Conservation (phyloP, 164 flowering plant species). For the Brasenia schreberi region DNA sequence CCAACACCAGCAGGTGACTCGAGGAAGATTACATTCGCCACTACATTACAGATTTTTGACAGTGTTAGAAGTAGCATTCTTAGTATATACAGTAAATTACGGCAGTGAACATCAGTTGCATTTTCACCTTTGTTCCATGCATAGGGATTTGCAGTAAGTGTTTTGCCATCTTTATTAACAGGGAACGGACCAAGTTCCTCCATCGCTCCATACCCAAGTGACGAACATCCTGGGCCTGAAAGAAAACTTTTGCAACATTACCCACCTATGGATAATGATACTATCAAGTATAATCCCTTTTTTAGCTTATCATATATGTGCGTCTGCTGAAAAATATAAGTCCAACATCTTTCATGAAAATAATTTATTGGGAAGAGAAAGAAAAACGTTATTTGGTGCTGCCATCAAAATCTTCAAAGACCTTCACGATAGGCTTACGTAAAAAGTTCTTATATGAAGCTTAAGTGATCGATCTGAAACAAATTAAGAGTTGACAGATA, state of each 20-base stretch:
- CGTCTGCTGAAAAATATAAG: background rate
- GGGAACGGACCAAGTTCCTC: conserved; percentile 27
- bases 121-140: conserved; percentile 21
- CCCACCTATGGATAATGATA: background rate
- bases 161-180: conserved; percentile 18
- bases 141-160: conserved; percentile 12
- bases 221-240: conserved; percentile 38
- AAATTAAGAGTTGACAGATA: background rate
- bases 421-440: too few relatives aligned
- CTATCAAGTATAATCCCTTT: background rate
- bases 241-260: background rate
- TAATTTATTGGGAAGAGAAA: background rate
- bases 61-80: background rate
- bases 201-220: conserved; percentile 32
- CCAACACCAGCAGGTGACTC: conserved; percentile 40
- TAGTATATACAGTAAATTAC: background rate
- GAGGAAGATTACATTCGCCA: conserved; percentile 27
- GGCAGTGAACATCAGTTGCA: background rate
- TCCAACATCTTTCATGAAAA: background rate
- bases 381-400: background rate
- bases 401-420: background rate
- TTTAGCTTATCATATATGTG: background rate
- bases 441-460: background rate
- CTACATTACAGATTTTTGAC: conserved; percentile 9
- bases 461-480: background rate